Evolutionary conservation across 805 yeast species (phyloP).

Genomic region (Danielia reshetovae): DNA sequence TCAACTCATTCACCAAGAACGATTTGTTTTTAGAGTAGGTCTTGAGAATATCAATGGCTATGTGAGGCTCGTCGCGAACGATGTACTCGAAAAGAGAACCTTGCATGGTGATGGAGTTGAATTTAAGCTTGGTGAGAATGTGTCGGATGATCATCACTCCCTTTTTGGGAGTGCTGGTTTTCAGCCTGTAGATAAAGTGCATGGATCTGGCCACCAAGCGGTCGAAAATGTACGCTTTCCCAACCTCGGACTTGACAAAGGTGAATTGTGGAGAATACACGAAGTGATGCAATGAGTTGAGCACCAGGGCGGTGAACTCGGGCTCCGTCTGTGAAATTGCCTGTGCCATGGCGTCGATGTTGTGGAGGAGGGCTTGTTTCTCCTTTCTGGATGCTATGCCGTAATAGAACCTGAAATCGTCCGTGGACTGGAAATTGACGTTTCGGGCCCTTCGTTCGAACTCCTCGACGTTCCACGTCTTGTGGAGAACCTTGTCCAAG

Average conservation of each 20-base stretch:
- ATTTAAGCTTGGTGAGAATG: slow-evolving; percentile 15
- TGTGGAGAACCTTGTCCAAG: slow-evolving; percentile 11
- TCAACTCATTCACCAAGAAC: slow-evolving; percentile 14
- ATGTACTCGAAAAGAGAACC: slow-evolving; percentile 21
- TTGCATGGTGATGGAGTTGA: slow-evolving; percentile 11
- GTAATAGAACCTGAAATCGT: slow-evolving; percentile 14
- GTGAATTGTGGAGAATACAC: slow-evolving; percentile 6
- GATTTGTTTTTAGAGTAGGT: slow-evolving; percentile 19
- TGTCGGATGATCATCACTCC: slow-evolving; percentile 20
- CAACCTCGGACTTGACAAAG: slow-evolving; percentile 9
- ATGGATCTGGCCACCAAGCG: slow-evolving; percentile 16
- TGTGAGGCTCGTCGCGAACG: slow-evolving; percentile 25
- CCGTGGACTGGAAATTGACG: background rate
- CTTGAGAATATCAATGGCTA: slow-evolving; percentile 22
- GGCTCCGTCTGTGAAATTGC: slow-evolving; percentile 21
- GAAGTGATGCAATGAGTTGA: slow-evolving; percentile 14
- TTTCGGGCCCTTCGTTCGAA: slow-evolving; percentile 4
- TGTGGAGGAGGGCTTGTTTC: slow-evolving; percentile 22
- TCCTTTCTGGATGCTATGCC: slow-evolving; percentile 14
- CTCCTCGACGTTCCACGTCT: slow-evolving; percentile 9
- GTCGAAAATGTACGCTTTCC: slow-evolving; percentile 18
- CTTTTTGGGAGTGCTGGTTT: slow-evolving; percentile 3
- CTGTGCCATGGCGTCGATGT: slow-evolving; percentile 28
- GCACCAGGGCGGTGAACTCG: slow-evolving; percentile 12
- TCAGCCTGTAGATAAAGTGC: slow-evolving; percentile 16